phyloP scores from a whole-genome alignment of 2,329 filamentous ascomycete species.

The Ophiocordyceps camponoti-leonardi region DNA sequence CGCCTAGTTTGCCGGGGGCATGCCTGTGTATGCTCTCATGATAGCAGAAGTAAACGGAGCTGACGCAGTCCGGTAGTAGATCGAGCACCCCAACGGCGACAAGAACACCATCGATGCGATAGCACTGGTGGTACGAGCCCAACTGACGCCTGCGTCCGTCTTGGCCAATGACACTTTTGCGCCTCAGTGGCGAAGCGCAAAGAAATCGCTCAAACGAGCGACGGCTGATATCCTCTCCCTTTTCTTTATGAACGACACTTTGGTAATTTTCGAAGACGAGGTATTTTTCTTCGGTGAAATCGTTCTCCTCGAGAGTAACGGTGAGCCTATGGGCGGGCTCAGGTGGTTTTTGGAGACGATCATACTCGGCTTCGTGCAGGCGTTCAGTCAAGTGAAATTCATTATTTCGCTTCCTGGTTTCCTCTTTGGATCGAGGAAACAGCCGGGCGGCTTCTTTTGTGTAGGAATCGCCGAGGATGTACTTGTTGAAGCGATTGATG shows the following conservation, averaged over 20 bases:
- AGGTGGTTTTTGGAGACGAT: conserved; percentile 35
- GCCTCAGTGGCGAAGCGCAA: conserved; percentile 49
- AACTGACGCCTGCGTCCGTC: conserved; percentile 37
- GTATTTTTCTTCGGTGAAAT: conserved; percentile 63
- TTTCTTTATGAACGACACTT: conserved; percentile 52
- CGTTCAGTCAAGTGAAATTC: conserved; percentile 50
- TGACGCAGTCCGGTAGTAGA: conserved; percentile 58
- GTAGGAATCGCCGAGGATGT: conserved; percentile 53
- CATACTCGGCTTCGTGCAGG: conserved; percentile 51
- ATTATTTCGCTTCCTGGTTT: conserved; percentile 43
- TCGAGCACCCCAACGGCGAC: conserved; percentile 66
- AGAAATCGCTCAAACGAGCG: conserved; percentile 54
- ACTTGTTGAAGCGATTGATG: conserved; percentile 59
- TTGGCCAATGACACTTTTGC: conserved; percentile 21
- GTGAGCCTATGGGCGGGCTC: conserved; percentile 49
- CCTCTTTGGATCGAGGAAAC: conserved; percentile 51
- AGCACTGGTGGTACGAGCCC: conserved; percentile 70
- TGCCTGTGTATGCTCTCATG: conserved; percentile 55
- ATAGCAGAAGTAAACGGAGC: conserved; percentile 72
- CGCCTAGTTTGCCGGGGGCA: conserved; percentile 59
- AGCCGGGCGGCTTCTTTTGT: conserved; percentile 43
- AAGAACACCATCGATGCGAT: conserved; percentile 57
- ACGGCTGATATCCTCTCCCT: conserved; percentile 37
- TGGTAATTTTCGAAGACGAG: conserved; percentile 61
- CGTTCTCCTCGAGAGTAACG: conserved; percentile 52